These are phyloP conservation scores for Penicillium frequentans DNA, from an alignment of 2,329 filamentous ascomycete genomes.

Conservation along the genomic window DNA sequence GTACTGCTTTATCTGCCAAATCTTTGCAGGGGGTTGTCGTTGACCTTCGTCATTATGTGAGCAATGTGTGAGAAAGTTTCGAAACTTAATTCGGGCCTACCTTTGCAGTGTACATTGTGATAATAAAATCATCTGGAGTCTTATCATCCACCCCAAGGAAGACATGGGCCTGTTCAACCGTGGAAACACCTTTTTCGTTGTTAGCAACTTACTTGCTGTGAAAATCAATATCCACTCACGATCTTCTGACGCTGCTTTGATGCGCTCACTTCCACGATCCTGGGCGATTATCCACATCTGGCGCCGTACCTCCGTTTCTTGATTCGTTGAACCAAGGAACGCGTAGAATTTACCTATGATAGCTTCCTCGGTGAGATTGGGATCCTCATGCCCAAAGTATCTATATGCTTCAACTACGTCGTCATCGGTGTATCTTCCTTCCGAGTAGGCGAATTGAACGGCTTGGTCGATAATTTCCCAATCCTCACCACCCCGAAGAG, in stretches of 20 bases:
- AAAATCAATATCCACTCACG: conserved; percentile 34
- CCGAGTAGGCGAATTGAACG: conserved; percentile 58
- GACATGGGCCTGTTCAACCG: conserved; percentile 62
- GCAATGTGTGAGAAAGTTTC: neutral
- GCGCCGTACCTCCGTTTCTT: conserved; percentile 57
- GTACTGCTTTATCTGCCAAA: conserved; percentile 56
- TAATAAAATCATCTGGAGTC: conserved; percentile 58
- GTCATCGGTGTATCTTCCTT: conserved; percentile 57
- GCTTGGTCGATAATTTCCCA: conserved; percentile 60
- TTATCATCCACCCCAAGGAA: conserved; percentile 57
- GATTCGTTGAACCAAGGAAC: conserved; percentile 55
- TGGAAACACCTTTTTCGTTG: conserved; percentile 50
- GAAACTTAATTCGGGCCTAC: conserved; percentile 34
- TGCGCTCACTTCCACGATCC: conserved; percentile 56
- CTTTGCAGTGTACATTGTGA: conserved; percentile 58
- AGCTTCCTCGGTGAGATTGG: conserved; percentile 55
- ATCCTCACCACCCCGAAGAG: conserved; percentile 46
- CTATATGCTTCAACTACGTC: conserved; percentile 60
- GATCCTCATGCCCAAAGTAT: conserved; percentile 57
- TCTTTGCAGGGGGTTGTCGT: conserved; percentile 54
- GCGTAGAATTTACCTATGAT: conserved; percentile 64
- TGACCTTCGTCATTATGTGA: conserved; percentile 37
- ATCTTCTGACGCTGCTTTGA: conserved; percentile 59
- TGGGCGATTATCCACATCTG: conserved; percentile 62
- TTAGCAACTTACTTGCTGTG: conserved; percentile 1